phyloP scores from a whole-genome alignment of 1,284 basidiomycete species.

The Sanghuangporus sanghuang region DNA sequence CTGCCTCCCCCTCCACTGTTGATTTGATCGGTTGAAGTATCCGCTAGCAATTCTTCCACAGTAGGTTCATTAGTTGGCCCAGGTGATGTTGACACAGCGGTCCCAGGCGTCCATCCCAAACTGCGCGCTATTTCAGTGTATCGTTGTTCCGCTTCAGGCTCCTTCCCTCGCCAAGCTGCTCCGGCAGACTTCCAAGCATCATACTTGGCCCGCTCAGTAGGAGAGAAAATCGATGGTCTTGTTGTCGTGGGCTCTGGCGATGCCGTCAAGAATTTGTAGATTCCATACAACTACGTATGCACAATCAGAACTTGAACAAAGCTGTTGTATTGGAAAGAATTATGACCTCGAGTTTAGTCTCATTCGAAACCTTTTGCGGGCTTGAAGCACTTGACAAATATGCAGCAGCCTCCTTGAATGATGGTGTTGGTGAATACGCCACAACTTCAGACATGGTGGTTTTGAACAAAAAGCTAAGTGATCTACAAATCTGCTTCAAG shows the following conservation, averaged over 20 bases:
- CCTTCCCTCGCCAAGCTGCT: constrained; percentile 40
- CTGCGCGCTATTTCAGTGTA: constrained; percentile 68
- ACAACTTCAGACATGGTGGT: background rate
- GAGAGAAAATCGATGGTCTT: constrained; percentile 79
- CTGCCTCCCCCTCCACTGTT: constrained; percentile 27
- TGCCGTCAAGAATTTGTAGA: constrained; percentile 75
- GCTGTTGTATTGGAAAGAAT: constrained; percentile 20
- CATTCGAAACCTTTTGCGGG: constrained; percentile 46
- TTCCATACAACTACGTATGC: constrained; percentile 69
- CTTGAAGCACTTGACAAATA: constrained; percentile 56
- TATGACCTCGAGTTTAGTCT: constrained; percentile 71
- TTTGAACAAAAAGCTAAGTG: background rate
- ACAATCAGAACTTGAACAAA: constrained; percentile 1
- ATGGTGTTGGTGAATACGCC: constrained; percentile 31
- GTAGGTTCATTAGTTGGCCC: constrained; percentile 12
- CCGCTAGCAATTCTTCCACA: constrained; percentile 28
- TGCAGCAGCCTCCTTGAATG: constrained; percentile 55
- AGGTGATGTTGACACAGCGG: constrained; percentile 26
- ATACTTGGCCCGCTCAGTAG: constrained; percentile 81
- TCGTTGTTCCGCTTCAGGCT: constrained; percentile 45
- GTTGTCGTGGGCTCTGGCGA: constrained; percentile 47
- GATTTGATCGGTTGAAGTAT: constrained; percentile 35
- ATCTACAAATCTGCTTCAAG: background rate
- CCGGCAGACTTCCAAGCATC: constrained; percentile 72
- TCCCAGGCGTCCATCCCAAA: constrained; percentile 61